Base-by-base conservation (phyloP, 1,284 basidiomycete genomes). In the Sutorius eximius region DNA sequence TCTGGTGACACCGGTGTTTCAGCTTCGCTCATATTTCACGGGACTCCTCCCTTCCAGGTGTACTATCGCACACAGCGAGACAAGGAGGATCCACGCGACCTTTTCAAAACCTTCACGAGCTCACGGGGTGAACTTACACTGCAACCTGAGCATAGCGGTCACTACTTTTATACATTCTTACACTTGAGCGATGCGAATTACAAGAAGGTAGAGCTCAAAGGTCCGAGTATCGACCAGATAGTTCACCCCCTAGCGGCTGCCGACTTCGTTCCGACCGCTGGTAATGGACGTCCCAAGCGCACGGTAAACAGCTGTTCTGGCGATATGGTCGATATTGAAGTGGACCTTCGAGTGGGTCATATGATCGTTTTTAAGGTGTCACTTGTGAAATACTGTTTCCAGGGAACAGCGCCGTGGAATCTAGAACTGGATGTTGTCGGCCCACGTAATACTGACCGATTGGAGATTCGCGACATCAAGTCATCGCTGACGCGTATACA, bases 1-100 rank as follows among this genome's bases (percentile, higher is more conserved):
- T 94, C 93, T 34, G 93, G 95, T 13, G 94, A 98, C 61, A 95
- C 92, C 27, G 96, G 96, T 10, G 89, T 96, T 48, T 89, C 89
- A 27, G 93, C 92, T 6, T 85, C 88, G 13, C 85, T 98, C 44
- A 83, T 95, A 47, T 80, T 98, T 43, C 91, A 89, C 41, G 96
- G 96, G 20, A 89, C 86, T 2, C 89, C 95, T 33, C 96, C 96
- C 2, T 98, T 98, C 81, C 78, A 80, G 45, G 82, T 95, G 7
- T 85, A 85, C 69, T 94, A 95, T 75, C 82, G 79, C 32, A 82
- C 86, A 62, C 85, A 91, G 68, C 82, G 87, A 49, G 83, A 92
- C 70, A 80, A 85, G 29, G 83, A 87, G 62, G 73, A 78, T 5
- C 72, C 83, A 7, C 77, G 75, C 2, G 82, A 87, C 62, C 75